Base-by-base conservation (phyloP, 2,329 filamentous ascomycete genomes). In the Helicocarpus griseus region DNA sequence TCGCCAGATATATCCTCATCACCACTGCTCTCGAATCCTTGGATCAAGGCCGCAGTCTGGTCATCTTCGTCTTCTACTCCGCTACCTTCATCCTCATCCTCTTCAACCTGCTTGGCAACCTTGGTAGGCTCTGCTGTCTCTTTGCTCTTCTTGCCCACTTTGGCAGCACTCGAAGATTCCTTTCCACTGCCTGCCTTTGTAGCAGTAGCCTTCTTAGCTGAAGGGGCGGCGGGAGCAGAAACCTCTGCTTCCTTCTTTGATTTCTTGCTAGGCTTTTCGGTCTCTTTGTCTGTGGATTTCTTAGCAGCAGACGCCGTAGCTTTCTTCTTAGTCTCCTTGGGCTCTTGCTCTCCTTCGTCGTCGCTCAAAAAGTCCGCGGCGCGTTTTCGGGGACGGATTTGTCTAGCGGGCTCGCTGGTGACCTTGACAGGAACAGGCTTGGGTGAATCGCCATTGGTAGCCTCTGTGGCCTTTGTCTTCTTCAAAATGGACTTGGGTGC, bases 11-110 rank as follows among this genome's bases (percentile, higher is more conserved):
- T 54, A 44, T 74, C 74, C 36, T 77, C 74, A 36, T 77, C 77
- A 31, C 68, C 72, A 48, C 73, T 75, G 58, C 74, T 78, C 63
- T 80, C 77, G 53, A 80, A 80, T 8, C 77, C 77, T 54, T 72
- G 72, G 55, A 80, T 68, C 22, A 80, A 66, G 19, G 72, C 75
- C 29, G 71, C 68, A n/a, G 77, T 78, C 56, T 78, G 75, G 56
- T 79, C 77, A 56, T 75, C 74, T 24, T 65, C 63, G 7, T 63
- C 68, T 22, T 69, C 67, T 6, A 65, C 66, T 45, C 19, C 41
- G 26, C 41, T 45, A 22, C 64, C 63, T 5, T 61, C 65, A 44
- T 60, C 60, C 31, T 39, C 51, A 35, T 44, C 35, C 14, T 46
- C 46, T 5, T 43, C 29, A 6, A 75, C 77, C 3, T 69, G 66